Conservation (phyloP, 1,284 basidiomycete genomes). For the Rhodotorula sp. region DNA sequence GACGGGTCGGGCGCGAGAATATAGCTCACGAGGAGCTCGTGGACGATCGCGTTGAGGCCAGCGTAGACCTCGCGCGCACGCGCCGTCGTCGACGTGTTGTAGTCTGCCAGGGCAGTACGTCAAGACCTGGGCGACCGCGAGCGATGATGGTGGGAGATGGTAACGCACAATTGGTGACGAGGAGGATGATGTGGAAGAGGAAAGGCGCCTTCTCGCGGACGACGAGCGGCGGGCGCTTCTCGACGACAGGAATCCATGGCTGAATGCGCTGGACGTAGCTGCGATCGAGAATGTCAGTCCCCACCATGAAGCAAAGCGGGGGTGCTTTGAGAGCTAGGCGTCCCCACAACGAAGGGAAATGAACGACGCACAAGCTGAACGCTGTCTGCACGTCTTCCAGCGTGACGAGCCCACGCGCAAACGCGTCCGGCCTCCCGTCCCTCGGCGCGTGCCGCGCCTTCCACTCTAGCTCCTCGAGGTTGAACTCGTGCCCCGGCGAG, state of each 20-base stretch:
- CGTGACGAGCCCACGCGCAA: constrained; percentile 32
- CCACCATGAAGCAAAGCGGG: background rate
- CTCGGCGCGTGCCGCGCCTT: constrained; percentile 18
- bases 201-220: constrained; percentile 30
- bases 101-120: constrained; percentile 4
- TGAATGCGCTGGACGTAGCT: constrained; percentile 35
- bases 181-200: constrained; percentile 37
- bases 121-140: too few relatives aligned
- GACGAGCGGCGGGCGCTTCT: constrained; percentile 14
- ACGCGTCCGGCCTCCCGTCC: constrained; percentile 23
- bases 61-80: constrained; percentile 37
- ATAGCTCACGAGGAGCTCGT: constrained; percentile 26
- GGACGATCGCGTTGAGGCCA: constrained; percentile 34
- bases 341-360: too few relatives aligned
- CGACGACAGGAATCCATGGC: constrained; percentile 33
- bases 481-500: background rate
- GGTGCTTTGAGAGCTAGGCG: too few relatives aligned
- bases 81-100: constrained; percentile 33
- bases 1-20: constrained; percentile 31
- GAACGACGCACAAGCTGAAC: constrained; percentile 22
- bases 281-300: background rate
- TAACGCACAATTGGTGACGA: constrained; percentile 35
- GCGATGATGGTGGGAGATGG: too few relatives aligned
- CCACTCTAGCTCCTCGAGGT: constrained; percentile 18
- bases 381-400: constrained; percentile 33